These are phyloP conservation scores for Epipyxis sp. DNA, from an alignment of 108 stramenopile species.

Conservation along the genomic window DNA sequence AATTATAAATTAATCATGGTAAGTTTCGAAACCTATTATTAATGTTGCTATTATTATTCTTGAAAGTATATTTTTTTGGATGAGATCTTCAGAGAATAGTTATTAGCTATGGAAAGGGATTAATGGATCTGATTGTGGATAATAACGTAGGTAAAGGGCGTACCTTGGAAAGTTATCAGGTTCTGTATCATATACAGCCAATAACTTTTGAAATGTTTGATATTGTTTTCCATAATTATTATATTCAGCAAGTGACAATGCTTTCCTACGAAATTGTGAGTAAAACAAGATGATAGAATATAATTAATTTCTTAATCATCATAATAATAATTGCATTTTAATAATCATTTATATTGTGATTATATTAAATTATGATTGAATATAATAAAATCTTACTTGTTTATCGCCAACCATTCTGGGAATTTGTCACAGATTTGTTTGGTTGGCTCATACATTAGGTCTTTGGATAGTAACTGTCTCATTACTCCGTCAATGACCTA, in stretches of 20 bases:
- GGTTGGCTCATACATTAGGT: constrained; percentile 93
- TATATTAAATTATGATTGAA: constrained; percentile 51
- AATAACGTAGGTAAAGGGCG: neutral
- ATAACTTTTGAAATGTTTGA: constrained; percentile 79
- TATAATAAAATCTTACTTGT: neutral
- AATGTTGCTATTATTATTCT: no score
- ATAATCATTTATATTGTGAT: constrained; percentile 58
- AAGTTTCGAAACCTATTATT: no score
- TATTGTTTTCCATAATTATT: constrained; percentile 70
- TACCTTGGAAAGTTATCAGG: constrained; percentile 73
- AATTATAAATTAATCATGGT: no score
- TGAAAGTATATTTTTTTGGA: no score
- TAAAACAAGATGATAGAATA: neutral
- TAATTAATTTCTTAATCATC: constrained; percentile 23
- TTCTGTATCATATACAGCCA: constrained; percentile 82
- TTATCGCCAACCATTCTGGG: constrained; percentile 84
- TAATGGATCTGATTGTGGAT: no score
- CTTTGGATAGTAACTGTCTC: constrained; percentile 77
- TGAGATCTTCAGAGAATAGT: no score
- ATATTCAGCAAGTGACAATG: constrained; percentile 41
- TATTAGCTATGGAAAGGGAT: no score
- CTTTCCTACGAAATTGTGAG: constrained; percentile 27
- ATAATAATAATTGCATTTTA: neutral
- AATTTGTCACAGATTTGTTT: constrained; percentile 77
- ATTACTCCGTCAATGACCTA: constrained; percentile 90